Percentiles rank a stretch among this genome's conserved stretches.
phyloP scores from a whole-genome alignment of 2,329 filamentous ascomycete species.

The Ophiocordyceps robertsii region DNA sequence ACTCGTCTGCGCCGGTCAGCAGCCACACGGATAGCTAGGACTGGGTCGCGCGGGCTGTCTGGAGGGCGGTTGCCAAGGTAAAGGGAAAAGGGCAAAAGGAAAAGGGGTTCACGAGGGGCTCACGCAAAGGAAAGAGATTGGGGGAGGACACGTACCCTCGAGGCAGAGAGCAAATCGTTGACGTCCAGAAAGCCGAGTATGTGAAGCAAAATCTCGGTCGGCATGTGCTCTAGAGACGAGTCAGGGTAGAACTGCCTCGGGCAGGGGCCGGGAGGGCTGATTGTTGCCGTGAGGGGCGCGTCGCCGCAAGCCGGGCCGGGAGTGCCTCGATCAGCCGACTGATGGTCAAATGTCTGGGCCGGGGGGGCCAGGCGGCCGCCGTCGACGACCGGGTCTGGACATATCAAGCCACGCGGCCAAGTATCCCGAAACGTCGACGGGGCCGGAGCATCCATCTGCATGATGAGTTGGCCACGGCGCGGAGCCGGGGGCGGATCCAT shows the following conservation, averaged over 20 bases:
- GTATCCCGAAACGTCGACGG: background rate
- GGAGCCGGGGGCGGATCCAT: background rate
- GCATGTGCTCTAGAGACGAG: slow-evolving; percentile 26
- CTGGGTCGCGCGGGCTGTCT: background rate
- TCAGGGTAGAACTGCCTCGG: background rate
- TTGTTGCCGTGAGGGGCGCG: background rate
- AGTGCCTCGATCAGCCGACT: background rate
- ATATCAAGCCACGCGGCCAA: background rate
- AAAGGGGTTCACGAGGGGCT: too few species aligned
- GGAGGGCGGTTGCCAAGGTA: too few species aligned
- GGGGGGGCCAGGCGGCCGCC: background rate
- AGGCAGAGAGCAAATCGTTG: slow-evolving; percentile 39
- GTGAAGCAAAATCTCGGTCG: slow-evolving; percentile 42
- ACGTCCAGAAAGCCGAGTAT: slow-evolving; percentile 44
- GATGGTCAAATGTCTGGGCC: background rate
- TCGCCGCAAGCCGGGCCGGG: background rate
- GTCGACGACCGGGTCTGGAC: background rate
- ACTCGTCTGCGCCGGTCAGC: slow-evolving; percentile 31
- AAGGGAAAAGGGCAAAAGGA: too few species aligned
- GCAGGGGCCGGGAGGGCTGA: background rate
- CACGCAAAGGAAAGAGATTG: background rate
- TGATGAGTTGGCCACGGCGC: background rate
- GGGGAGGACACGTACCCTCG: slow-evolving; percentile 32
- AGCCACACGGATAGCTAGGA: background rate
- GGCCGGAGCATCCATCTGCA: background rate